Conservation (phyloP, 2,329 filamentous ascomycete species). For the Fusarium annulatum region DNA sequence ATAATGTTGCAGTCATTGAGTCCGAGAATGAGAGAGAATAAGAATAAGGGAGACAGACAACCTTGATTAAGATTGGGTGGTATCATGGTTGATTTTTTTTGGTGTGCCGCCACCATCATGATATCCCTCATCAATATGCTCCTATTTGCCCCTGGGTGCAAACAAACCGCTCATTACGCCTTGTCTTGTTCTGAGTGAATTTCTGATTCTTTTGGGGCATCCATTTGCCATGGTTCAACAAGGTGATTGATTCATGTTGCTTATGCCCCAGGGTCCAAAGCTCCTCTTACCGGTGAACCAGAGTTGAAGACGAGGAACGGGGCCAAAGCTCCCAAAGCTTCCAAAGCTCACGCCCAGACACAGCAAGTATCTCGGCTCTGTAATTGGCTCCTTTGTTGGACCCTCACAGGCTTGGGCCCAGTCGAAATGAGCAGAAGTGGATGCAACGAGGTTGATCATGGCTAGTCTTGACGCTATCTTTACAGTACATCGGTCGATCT, state of each 20-base stretch:
- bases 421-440: slow-evolving; percentile 44
- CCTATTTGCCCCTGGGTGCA: background rate
- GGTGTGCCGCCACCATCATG: slow-evolving; percentile 25
- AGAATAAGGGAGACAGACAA: slow-evolving; percentile 8
- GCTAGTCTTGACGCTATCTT: slow-evolving; percentile 32
- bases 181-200: background rate
- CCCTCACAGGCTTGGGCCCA: slow-evolving; percentile 14
- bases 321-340: slow-evolving; percentile 33
- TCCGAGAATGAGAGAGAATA: slow-evolving; percentile 4
- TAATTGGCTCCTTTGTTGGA: slow-evolving; percentile 35
- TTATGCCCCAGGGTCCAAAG: background rate
- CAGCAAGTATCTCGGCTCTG: slow-evolving; percentile 20
- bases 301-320: slow-evolving; percentile 1
- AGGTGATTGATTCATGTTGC: background rate
- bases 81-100: slow-evolving; percentile 19
- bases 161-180: slow-evolving; percentile 4
- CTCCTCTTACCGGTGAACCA: slow-evolving; percentile 3
- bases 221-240: background rate
- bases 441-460: slow-evolving; percentile 19
- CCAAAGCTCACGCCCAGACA: slow-evolving; percentile 3
- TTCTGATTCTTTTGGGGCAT: background rate
- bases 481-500: slow-evolving; percentile 27
- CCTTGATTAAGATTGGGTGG: slow-evolving; percentile 5
- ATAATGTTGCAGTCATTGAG: slow-evolving; percentile 5
- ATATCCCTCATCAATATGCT: slow-evolving; percentile 24